These are phyloP conservation scores for Talaromyces sp. DNA, from an alignment of 2,329 filamentous ascomycete genomes.

Conservation along the genomic window DNA sequence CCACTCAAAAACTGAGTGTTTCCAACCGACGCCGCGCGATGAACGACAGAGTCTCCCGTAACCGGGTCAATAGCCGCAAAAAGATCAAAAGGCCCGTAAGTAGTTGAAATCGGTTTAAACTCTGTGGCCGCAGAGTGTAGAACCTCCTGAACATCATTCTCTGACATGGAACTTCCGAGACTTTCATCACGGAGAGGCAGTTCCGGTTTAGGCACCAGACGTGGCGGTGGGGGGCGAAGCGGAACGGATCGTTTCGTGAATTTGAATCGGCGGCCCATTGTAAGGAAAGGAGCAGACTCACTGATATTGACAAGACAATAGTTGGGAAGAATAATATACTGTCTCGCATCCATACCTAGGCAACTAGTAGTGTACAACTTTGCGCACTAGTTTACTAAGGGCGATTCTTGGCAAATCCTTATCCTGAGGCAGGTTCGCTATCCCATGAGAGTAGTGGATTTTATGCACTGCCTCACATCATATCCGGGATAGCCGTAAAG, in stretches of 20 bases:
- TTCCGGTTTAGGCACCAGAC: slow-evolving; percentile 5
- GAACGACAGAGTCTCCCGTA: slow-evolving; percentile 6
- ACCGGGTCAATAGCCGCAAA: slow-evolving; percentile 3
- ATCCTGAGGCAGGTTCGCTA: too few relatives aligned
- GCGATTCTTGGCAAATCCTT: too few relatives aligned
- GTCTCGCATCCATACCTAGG: background rate
- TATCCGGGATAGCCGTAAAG: too few relatives aligned
- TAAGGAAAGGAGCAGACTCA: slow-evolving; percentile 8
- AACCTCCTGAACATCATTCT: slow-evolving; percentile 5
- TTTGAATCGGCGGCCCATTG: slow-evolving; percentile 9
- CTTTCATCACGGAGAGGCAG: slow-evolving; percentile 5
- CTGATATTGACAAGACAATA: slow-evolving; percentile 1
- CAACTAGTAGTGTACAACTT: too few relatives aligned
- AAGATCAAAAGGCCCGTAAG: slow-evolving; percentile 1
- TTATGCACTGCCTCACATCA: too few relatives aligned
- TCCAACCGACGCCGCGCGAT: slow-evolving; percentile 6
- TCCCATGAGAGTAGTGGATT: too few relatives aligned
- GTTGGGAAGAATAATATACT: background rate
- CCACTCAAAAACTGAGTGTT: slow-evolving; percentile 3
- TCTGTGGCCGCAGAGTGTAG: slow-evolving; percentile 3
- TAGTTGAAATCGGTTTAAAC: slow-evolving; percentile 1
- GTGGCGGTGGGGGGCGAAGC: slow-evolving; percentile 1
- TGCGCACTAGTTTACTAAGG: too few relatives aligned
- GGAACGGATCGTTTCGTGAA: slow-evolving; percentile 5
- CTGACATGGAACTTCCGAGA: slow-evolving; percentile 3